These are phyloP conservation scores for Penicillium parvum DNA, from an alignment of 495 filamentous ascomycete species.

Conservation along the genomic window DNA sequence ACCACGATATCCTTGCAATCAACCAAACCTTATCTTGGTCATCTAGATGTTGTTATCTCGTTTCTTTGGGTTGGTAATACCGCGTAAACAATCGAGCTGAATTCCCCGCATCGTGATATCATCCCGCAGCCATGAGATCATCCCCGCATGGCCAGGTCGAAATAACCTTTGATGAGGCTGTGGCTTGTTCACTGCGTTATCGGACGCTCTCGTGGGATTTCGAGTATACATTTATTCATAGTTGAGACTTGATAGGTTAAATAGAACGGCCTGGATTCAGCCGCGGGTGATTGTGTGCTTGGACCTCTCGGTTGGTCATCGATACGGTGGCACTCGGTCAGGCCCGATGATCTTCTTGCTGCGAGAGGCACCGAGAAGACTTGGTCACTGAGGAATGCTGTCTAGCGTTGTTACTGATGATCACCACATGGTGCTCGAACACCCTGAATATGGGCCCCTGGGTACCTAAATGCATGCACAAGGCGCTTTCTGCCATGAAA, in stretches of 20 bases:
- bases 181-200: neutral
- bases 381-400: no score
- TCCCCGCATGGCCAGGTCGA: conserved; percentile 6
- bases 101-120: conserved; percentile 17
- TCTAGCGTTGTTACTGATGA: no score
- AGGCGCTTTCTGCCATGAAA: no score
- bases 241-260: neutral
- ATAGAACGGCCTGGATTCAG: neutral
- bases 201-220: neutral
- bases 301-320: no score
- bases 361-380: no score
- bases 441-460: no score
- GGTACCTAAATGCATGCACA: no score
- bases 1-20: conserved; percentile 2
- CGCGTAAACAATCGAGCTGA: neutral
- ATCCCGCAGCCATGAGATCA: conserved; percentile 21
- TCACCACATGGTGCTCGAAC: no score
- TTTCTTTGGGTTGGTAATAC: conserved; percentile 12
- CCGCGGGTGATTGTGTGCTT: neutral
- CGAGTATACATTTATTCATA: neutral
- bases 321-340: no score
- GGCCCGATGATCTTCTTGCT: no score
- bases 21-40: neutral
- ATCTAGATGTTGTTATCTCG: neutral
- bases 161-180: neutral